Evolutionary conservation across 768 basidiomycete genomes (phyloP), one percentile per base, ranked within the genome.

Genomic region (Kwoniella mangroviensis): DNA sequence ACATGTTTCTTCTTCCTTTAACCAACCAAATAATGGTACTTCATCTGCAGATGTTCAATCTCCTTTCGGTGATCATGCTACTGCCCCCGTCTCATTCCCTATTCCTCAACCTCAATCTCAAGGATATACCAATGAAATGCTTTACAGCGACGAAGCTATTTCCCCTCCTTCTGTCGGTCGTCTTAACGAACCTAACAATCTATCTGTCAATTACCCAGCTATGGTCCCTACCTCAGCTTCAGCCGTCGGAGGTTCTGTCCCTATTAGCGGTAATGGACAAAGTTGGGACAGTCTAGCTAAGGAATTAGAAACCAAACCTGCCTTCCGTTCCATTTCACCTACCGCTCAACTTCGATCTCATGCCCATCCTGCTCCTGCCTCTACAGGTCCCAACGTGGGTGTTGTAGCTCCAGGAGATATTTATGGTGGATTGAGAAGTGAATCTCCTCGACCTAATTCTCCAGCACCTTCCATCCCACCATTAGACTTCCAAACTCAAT

Each of bases 261-360:
- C 55, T 5, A 2, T 17, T 17, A 68, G 21, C 21, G 21, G 21
- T 51, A 51, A 51, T 10, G 73, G 71, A 10, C 65, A 74, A 26
- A 74, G 77, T 53, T 81, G 79, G 79, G 72, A 72, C 28, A 52
- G 64, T 45, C 69, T 81, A 11, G 63, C 68, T 17, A 67, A 75
- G 34, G 72, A 77, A 52, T 62, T 81, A 7, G 73, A 71, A n/a
- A 42, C 55, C 40, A 73, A 72, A 28, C 79, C 79, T 11, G 79
- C 77, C 26, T 81, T 81, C 73, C 58, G 79, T 34, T 81, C 79
- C 13, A 81, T 81, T 64, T 79, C 77, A 26, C 74, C 79, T 68
- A 73, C 74, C 19, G 72, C 79, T 26, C 71, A 75, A 40, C 68
- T 81, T 9, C 63, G 77, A 28, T 81, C 79, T 22, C 75, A 77